These are phyloP conservation scores for Colletotrichum abscissum DNA, from an alignment of 2,329 filamentous ascomycete genomes.

Conservation along the genomic window DNA sequence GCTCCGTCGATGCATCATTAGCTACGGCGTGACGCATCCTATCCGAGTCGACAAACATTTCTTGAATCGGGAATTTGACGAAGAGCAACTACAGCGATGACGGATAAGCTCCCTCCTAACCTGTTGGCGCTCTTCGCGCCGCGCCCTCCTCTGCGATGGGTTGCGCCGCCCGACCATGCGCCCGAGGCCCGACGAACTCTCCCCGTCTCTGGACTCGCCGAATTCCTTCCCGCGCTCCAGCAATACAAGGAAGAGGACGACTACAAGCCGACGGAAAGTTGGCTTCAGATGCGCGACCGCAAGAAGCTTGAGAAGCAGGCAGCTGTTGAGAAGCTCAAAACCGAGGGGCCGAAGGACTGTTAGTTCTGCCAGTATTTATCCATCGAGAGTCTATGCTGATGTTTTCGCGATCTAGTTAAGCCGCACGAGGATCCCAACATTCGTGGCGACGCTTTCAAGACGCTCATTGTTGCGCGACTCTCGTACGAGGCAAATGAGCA, in stretches of 20 bases:
- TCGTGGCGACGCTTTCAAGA: constrained; percentile 93
- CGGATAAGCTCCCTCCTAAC: constrained; percentile 94
- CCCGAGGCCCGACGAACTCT: constrained; percentile 85
- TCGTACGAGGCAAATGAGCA: constrained; percentile 90
- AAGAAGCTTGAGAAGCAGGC: constrained; percentile 84
- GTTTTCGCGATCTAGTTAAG: constrained; percentile 67
- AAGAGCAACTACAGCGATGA: constrained; percentile 70
- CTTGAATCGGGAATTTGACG: background rate
- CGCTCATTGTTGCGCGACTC: constrained; percentile 89
- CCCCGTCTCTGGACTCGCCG: constrained; percentile 77
- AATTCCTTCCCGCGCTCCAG: constrained; percentile 78
- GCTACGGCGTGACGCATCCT: constrained; percentile 3
- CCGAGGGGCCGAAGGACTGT: constrained; percentile 70
- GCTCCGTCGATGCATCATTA: background rate
- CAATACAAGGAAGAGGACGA: constrained; percentile 83
- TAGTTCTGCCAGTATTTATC: background rate
- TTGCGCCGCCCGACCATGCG: constrained; percentile 84
- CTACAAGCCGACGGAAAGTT: constrained; percentile 89
- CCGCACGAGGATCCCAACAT: constrained; percentile 88
- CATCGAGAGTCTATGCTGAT: constrained; percentile 36
- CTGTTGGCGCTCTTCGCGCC: constrained; percentile 95
- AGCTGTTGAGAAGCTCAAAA: constrained; percentile 70
- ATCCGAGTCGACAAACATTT: background rate
- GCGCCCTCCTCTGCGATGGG: constrained; percentile 90
- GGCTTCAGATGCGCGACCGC: constrained; percentile 88